phyloP scores from a whole-genome alignment of 179 eudicot genomes.

The Silene noctiflora region DNA sequence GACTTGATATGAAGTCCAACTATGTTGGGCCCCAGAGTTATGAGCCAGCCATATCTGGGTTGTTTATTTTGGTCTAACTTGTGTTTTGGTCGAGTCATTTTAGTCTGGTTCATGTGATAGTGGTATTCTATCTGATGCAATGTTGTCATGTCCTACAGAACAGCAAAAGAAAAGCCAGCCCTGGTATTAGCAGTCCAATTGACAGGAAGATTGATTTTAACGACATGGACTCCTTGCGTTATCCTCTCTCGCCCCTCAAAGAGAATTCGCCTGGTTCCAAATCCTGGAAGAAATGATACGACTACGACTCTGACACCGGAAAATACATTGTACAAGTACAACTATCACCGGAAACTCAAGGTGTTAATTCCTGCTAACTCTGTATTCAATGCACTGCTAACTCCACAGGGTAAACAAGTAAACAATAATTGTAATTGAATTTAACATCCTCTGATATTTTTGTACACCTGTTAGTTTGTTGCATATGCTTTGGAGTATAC shows the following conservation, averaged over 20 bases:
- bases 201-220: conserved; percentile 52
- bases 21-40: too few species aligned
- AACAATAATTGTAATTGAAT: background rate
- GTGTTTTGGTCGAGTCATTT: too few species aligned
- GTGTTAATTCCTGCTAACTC: conserved; percentile 3
- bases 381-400: conserved; percentile 20
- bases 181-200: conserved; percentile 45
- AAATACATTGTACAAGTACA: background rate
- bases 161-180: conserved; percentile 68
- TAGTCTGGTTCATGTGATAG: too few species aligned
- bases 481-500: background rate
- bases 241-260: conserved; percentile 53
- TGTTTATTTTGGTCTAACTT: too few species aligned
- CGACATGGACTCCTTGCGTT: conserved; percentile 47
- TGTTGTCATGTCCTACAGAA: conserved; percentile 39
- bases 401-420: conserved; percentile 14
- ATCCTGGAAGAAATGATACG: conserved; percentile 24
- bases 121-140: background rate
- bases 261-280: conserved; percentile 50
- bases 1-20: too few species aligned
- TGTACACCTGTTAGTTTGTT: conserved; percentile 1
- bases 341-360: background rate
- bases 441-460: conserved; percentile 7
- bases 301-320: background rate
- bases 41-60: too few species aligned